These are phyloP conservation scores for Musa troglodytarum DNA, from an alignment of 176 grass and related monocot species.

Conservation along the genomic window DNA sequence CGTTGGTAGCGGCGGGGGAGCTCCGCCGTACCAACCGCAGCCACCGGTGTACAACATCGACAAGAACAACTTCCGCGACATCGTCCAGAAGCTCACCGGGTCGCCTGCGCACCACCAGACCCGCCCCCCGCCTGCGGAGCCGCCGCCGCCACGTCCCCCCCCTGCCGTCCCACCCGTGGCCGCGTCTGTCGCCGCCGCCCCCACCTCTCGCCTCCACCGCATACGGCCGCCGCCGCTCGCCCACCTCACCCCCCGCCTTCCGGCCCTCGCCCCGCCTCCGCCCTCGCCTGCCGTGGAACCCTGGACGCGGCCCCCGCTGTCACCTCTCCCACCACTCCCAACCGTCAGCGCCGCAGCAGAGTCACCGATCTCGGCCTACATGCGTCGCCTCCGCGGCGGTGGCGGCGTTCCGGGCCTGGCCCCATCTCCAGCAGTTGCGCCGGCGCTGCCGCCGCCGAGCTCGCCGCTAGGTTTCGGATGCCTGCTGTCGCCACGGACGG, in stretches of 20 bases:
- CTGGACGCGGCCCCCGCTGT: constrained; percentile 32
- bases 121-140: not conserved
- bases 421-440: not conserved
- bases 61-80: constrained; percentile 31
- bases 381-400: constrained; percentile 57
- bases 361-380: constrained; percentile 98
- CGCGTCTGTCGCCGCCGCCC: not conserved
- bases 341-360: constrained; percentile 66
- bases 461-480: constrained; percentile 44
- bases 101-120: constrained; percentile 15
- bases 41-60: constrained; percentile 31
- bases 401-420: constrained; percentile 16
- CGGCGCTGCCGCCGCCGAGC: constrained; percentile 27
- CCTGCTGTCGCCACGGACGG: constrained; percentile 19
- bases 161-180: not conserved
- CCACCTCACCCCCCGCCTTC: not conserved
- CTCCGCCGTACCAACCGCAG: constrained; percentile 17
- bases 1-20: not conserved
- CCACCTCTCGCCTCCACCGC: constrained; percentile 26
- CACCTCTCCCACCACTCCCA: constrained; percentile 74
- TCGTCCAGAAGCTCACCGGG: constrained; percentile 28
- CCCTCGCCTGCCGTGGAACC: not conserved
- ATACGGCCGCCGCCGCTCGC: constrained; percentile 32
- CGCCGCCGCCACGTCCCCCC: not conserved
- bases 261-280: not conserved